Percentiles rank a stretch among this genome's conserved stretches.
phyloP scores from a whole-genome alignment of 2,329 filamentous ascomycete species.

The Xylariaceae sp. region DNA sequence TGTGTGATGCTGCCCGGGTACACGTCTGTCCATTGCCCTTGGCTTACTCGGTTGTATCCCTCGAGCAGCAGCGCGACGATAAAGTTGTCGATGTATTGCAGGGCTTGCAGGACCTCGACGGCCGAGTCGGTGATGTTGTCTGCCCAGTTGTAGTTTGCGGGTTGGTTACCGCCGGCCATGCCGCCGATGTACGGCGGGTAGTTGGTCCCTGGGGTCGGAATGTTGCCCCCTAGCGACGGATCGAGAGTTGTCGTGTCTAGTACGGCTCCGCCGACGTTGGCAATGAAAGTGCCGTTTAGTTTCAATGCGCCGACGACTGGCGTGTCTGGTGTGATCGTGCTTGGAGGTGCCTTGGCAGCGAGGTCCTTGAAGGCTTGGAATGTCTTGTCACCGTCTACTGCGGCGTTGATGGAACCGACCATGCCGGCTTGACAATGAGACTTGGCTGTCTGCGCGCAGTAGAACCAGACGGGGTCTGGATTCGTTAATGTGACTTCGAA shows the following conservation, averaged over 20 bases:
- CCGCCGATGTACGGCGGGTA: slow-evolving; percentile 39
- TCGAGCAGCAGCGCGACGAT: slow-evolving; percentile 43
- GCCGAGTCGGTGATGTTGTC: slow-evolving; percentile 40
- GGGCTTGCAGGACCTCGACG: slow-evolving; percentile 36
- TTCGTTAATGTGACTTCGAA: slow-evolving; percentile 44
- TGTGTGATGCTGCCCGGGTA: slow-evolving; percentile 45
- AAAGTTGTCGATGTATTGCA: slow-evolving; percentile 45
- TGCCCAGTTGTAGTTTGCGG: slow-evolving; percentile 44
- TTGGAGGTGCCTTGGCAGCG: slow-evolving; percentile 43
- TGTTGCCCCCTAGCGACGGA: slow-evolving; percentile 32
- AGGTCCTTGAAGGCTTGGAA: slow-evolving; percentile 46
- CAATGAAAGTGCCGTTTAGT: slow-evolving; percentile 43
- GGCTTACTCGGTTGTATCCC: slow-evolving; percentile 39
- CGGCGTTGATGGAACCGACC: slow-evolving; percentile 56
- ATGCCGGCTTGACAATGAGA: slow-evolving; percentile 52
- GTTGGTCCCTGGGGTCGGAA: slow-evolving; percentile 38
- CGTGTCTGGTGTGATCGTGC: slow-evolving; percentile 44
- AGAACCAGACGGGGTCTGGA: slow-evolving; percentile 47
- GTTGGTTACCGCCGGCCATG: slow-evolving; percentile 46
- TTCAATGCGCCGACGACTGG: slow-evolving; percentile 46
- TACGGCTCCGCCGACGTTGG: slow-evolving; percentile 38
- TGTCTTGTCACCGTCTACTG: slow-evolving; percentile 44
- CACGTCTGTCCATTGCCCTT: slow-evolving; percentile 41
- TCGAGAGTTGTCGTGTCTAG: slow-evolving; percentile 39
- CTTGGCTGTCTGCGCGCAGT: slow-evolving; percentile 45